Percentiles rank a stretch among this genome's conserved stretches.
phyloP scores from a whole-genome alignment of 495 filamentous ascomycete species.

The Patellaria atrata region DNA sequence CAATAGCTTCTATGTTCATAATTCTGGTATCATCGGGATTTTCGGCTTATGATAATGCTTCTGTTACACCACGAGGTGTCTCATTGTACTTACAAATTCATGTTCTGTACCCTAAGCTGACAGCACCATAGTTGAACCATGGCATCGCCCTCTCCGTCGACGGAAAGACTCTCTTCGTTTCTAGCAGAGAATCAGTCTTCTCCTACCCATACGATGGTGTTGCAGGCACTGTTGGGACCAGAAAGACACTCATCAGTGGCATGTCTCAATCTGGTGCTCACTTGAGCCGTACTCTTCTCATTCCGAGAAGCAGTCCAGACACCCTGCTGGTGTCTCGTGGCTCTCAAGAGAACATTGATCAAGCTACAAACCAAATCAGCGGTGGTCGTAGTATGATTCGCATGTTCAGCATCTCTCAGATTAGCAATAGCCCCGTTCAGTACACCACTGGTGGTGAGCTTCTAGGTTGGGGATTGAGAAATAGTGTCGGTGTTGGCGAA shows the following conservation, averaged over 20 bases:
- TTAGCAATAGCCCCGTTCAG: slow-evolving; percentile 24
- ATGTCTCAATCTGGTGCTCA: slow-evolving; percentile 48
- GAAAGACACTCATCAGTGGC: slow-evolving; percentile 36
- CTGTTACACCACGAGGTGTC: no score
- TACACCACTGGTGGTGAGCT: slow-evolving; percentile 34
- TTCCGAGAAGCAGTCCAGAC: slow-evolving; percentile 36
- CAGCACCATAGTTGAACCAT: slow-evolving; percentile 50
- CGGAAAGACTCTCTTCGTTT: slow-evolving; percentile 48
- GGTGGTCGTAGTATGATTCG: slow-evolving; percentile 47
- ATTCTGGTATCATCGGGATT: no score
- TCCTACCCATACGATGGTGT: slow-evolving; percentile 43
- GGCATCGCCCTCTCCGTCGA: slow-evolving; percentile 47
- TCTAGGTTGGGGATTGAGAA: slow-evolving; percentile 55
- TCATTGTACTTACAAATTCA: no score
- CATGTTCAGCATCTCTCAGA: slow-evolving; percentile 39
- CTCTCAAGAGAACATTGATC: slow-evolving; percentile 44
- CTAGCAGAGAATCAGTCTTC: slow-evolving; percentile 38
- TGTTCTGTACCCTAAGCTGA: neutral
- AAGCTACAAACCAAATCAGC: slow-evolving; percentile 26
- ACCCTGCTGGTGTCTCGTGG: slow-evolving; percentile 47
- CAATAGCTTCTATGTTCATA: no score
- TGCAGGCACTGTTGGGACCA: slow-evolving; percentile 23
- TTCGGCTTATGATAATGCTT: no score
- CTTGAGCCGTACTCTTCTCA: slow-evolving; percentile 45
- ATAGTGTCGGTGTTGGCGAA: slow-evolving; percentile 50